A percentile compares a stretch with the other conserved stretches of the same genome.
Conservation (phyloP, 129 eudicot genomes). For the Dittrichia graveolens region DNA sequence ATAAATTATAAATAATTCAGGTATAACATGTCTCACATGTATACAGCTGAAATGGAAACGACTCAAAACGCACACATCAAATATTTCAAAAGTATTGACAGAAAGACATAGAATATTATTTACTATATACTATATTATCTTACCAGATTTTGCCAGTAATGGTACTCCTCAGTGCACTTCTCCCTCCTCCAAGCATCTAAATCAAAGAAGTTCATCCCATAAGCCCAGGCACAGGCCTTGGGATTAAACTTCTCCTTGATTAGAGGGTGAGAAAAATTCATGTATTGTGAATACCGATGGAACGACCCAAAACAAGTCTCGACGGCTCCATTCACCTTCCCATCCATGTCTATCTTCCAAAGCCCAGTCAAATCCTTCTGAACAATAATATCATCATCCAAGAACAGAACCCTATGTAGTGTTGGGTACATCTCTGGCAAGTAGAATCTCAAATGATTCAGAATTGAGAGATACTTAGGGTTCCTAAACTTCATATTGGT, state of each 20-base stretch:
- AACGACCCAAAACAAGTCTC: slow-evolving; percentile 96
- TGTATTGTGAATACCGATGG: slow-evolving; percentile 84
- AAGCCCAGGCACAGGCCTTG: slow-evolving; percentile 94
- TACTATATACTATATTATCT: slow-evolving; percentile 18
- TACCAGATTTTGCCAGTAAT: slow-evolving; percentile 94
- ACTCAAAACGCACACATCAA: neutral
- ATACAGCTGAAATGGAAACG: too few relatives aligned
- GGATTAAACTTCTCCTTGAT: slow-evolving; percentile 84
- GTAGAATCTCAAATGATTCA: slow-evolving; percentile 87
- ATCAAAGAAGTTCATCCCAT: slow-evolving; percentile 95
- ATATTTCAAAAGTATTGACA: neutral
- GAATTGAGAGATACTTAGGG: slow-evolving; percentile 83
- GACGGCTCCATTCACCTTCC: slow-evolving; percentile 92
- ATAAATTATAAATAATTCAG: too few relatives aligned
- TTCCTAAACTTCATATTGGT: slow-evolving; percentile 92
- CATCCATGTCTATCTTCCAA: slow-evolving; percentile 96
- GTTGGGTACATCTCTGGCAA: slow-evolving; percentile 93
- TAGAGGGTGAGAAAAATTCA: slow-evolving; percentile 88
- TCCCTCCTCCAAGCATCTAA: slow-evolving; percentile 97
- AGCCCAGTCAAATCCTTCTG: slow-evolving; percentile 91
- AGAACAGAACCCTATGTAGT: slow-evolving; percentile 80
- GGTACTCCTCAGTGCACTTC: slow-evolving; percentile 86
- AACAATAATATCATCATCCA: slow-evolving; percentile 93
- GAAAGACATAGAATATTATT: neutral
- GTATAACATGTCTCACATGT: too few relatives aligned